Percentiles rank a stretch among this genome's conserved stretches.
Evolutionary conservation across 2,329 filamentous ascomycete species (phyloP).

Genomic region (Phialocephala sp.): DNA sequence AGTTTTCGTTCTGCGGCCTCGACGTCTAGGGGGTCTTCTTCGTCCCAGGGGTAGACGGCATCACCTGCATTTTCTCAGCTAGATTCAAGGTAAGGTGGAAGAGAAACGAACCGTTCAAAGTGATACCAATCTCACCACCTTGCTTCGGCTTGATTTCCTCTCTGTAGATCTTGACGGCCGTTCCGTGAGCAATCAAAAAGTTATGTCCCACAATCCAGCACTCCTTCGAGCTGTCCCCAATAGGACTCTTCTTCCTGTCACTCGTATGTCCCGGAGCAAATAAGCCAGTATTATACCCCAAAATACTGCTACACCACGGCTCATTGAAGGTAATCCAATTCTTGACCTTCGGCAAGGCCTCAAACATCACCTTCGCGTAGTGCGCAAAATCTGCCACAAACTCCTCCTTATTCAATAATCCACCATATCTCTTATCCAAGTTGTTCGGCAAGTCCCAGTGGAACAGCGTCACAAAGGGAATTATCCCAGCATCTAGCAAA

Average conservation of each 20-base stretch:
- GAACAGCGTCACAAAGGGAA: slow-evolving; percentile 81
- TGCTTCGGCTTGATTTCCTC: slow-evolving; percentile 78
- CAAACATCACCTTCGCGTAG: slow-evolving; percentile 79
- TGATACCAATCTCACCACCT: slow-evolving; percentile 84
- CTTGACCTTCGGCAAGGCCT: slow-evolving; percentile 77
- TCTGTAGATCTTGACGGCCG: slow-evolving; percentile 81
- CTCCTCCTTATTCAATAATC: slow-evolving; percentile 79
- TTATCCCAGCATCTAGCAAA: slow-evolving; percentile 76
- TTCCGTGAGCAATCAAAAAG: slow-evolving; percentile 78
- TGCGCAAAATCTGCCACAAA: slow-evolving; percentile 82
- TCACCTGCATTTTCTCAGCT: slow-evolving; percentile 59
- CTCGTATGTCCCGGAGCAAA: slow-evolving; percentile 86
- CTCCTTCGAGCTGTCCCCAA: slow-evolving; percentile 77
- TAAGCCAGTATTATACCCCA: slow-evolving; percentile 78
- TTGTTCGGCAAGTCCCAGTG: slow-evolving; percentile 88
- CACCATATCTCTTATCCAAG: slow-evolving; percentile 81
- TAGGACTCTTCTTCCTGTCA: slow-evolving; percentile 71
- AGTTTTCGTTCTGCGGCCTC: slow-evolving; percentile 81
- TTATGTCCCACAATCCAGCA: slow-evolving; percentile 85
- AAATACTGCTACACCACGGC: slow-evolving; percentile 82
- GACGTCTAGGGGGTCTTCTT: slow-evolving; percentile 74
- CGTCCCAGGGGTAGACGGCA: slow-evolving; percentile 82
- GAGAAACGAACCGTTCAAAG: slow-evolving; percentile 71
- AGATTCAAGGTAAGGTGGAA: background rate
- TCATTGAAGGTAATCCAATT: slow-evolving; percentile 93